phyloP scores from a whole-genome alignment of 1,139 yeast species.

The Diutina catenulata region DNA sequence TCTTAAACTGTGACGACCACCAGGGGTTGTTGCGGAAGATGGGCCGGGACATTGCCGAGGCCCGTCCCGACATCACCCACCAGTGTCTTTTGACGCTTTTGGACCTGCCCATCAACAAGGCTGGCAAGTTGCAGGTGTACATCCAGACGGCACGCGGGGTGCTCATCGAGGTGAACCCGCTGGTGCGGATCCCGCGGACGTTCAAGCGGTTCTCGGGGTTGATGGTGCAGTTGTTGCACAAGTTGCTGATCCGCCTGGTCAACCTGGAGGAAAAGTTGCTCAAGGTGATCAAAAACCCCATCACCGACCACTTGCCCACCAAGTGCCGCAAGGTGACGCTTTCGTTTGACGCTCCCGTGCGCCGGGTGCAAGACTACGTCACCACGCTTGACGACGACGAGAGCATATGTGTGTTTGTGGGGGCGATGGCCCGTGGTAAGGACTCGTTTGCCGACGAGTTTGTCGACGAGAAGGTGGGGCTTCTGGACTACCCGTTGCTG shows the following conservation, averaged over 20 bases:
- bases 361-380: conserved; percentile 83
- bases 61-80: conserved; percentile 96
- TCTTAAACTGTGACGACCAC: conserved; percentile 94
- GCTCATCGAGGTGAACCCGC: conserved; percentile 87
- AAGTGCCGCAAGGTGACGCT: conserved; percentile 90
- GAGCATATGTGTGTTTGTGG: conserved; percentile 94
- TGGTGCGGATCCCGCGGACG: conserved; percentile 95
- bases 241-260: conserved; percentile 84
- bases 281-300: conserved; percentile 92
- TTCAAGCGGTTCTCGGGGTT: conserved; percentile 94
- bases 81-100: conserved; percentile 85
- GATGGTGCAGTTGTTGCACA: conserved; percentile 92
- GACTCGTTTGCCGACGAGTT: conserved; percentile 95
- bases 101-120: conserved; percentile 95
- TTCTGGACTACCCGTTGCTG: conserved; percentile 87
- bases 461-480: conserved; percentile 93
- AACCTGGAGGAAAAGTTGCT: conserved; percentile 89
- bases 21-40: conserved; percentile 90
- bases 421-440: conserved; percentile 98
- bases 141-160: conserved; percentile 94
- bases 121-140: conserved; percentile 91
- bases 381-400: conserved; percentile 72
- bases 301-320: conserved; percentile 91
- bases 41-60: conserved; percentile 96
- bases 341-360: conserved; percentile 87